These are phyloP conservation scores for Luffa acutangula DNA, from an alignment of 306 rosid species.

Conservation along the genomic window DNA sequence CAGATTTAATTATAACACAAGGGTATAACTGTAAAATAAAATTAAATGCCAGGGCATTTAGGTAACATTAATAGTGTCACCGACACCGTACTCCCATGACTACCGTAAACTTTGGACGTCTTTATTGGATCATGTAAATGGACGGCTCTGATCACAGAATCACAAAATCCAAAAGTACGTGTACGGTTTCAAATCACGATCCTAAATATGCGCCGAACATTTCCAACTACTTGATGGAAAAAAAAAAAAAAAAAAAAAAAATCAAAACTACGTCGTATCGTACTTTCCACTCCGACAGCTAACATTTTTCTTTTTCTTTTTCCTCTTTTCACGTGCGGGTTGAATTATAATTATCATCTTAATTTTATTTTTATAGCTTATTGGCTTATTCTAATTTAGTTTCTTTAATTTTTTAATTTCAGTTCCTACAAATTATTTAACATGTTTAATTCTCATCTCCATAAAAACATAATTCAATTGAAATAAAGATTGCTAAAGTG, in stretches of 20 bases:
- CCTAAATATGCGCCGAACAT: conserved; percentile 22
- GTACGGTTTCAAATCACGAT: conserved; percentile 18
- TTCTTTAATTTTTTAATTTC: too few relatives aligned
- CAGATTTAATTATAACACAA: neutral
- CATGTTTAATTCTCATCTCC: too few relatives aligned
- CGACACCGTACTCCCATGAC: conserved; percentile 49
- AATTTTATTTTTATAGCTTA: too few relatives aligned
- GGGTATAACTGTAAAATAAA: neutral
- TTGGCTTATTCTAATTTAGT: too few relatives aligned
- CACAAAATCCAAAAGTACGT: neutral
- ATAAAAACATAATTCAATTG: too few relatives aligned
- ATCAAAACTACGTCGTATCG: neutral
- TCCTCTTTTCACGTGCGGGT: neutral
- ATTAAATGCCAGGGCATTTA: neutral
- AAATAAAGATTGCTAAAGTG: too few relatives aligned
- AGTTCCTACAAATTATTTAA: too few relatives aligned
- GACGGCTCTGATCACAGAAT: conserved; percentile 25
- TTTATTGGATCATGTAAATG: conserved; percentile 15
- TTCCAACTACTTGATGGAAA: neutral
- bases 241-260: neutral
- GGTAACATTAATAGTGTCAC: conserved; percentile 12
- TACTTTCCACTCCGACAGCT: neutral
- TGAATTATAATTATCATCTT: neutral
- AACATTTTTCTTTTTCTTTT: neutral
- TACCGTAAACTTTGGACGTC: conserved; percentile 10